Evolutionary conservation across 179 eudicot genomes (phyloP), one percentile per base, ranked within the genome.

Genomic region (Beta macrorhiza): DNA sequence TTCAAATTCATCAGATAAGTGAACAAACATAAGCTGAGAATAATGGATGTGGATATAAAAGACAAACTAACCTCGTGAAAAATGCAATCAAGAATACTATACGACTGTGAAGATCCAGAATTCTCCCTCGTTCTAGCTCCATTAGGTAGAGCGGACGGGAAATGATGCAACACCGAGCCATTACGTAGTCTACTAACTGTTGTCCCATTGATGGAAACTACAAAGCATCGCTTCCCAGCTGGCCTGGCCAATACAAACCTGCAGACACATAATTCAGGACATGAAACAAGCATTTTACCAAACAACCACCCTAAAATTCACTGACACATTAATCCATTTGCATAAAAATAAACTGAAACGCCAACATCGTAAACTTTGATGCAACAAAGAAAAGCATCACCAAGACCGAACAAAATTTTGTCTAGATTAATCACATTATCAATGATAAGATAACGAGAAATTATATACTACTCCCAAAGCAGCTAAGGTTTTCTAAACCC

Each of bases 181-280:
- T 96, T 96, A 4, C 99, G 92, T 65, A 90, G 90, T 81, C 98
- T 91, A 83, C 97, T 96, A 77, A 92, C 86, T 67, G 99, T 96
- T 63, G 93, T 91, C 74, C 99, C 99, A 87, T 96, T 91, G 19
- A 92, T 90, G 63, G 99, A 94, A 51, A 96, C 99, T 44, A 96
- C 97, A 90, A 96, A 94, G 81, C 99, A 96, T 77, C 98, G 87
- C 85, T 92, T 94, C n/a, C 99, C 99, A 80, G 98, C 85, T 11
- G 99, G 99, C 85, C 99, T 89, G 70, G 98, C 96, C 83, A 89
- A 86, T 25, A 96, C 98, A 83, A 87, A 95, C 99, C 99, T 95
- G 63, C 57, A 61, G 51, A 64, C 72, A 14, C 57, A 76, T 45
- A 9, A 65, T 29, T 29, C 17, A 59, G 22, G 15, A 59, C 42